Conservation (phyloP, 495 filamentous ascomycete genomes). For the Parmelia sp. region DNA sequence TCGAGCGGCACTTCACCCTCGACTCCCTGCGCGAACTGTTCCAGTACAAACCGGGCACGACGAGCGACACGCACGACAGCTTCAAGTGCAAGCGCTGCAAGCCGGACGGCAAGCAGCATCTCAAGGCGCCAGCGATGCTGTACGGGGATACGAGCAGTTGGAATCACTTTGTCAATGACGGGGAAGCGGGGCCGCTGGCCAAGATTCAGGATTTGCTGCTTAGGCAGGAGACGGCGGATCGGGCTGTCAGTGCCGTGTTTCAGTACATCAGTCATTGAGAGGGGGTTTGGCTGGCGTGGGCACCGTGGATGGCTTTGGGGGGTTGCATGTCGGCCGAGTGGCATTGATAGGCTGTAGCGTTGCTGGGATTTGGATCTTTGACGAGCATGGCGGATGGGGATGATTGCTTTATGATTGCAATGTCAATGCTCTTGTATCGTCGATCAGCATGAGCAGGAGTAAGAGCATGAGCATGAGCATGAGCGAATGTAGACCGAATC, state of each 20-base stretch:
- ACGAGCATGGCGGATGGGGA: background rate
- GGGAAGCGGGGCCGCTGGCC: conserved; percentile 58
- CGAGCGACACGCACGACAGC: conserved; percentile 93
- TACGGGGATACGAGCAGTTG: conserved; percentile 98
- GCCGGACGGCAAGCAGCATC: conserved; percentile 73
- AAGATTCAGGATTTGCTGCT: conserved; percentile 88
- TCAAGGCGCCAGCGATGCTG: conserved; percentile 88
- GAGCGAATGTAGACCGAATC: background rate
- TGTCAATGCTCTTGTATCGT: background rate
- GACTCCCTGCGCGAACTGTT: conserved; percentile 88
- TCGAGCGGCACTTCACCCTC: conserved; percentile 90
- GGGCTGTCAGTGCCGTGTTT: conserved; percentile 86
- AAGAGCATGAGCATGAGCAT: background rate
- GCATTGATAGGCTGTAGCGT: background rate
- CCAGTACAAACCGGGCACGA: conserved; percentile 76
- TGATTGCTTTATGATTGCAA: background rate
- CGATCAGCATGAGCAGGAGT: background rate
- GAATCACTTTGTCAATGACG: conserved; percentile 90
- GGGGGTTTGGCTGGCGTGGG: background rate
- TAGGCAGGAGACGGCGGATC: conserved; percentile 73
- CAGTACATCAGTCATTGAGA: conserved; percentile 93
- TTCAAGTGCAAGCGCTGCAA: conserved; percentile 98
- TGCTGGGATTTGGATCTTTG: background rate
- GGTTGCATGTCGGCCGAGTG: background rate
- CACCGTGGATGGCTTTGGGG: background rate